Evolutionary conservation across 768 basidiomycete genomes (phyloP).

Genomic region (Baorangia bicolor): DNA sequence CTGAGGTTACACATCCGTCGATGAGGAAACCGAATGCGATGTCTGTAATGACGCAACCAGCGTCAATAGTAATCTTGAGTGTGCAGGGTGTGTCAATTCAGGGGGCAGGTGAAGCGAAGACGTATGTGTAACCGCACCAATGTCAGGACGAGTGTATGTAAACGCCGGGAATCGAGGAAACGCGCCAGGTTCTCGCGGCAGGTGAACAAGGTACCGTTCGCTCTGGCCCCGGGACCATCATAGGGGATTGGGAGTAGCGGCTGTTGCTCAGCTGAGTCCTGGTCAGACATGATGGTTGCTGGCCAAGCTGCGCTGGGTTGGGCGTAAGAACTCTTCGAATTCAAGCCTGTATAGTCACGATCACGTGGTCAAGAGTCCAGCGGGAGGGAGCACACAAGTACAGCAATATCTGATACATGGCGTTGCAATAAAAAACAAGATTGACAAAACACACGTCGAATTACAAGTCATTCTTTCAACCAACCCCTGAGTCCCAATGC

Average conservation of each 20-base stretch:
- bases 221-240: constrained; percentile 16
- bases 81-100: constrained; percentile 5
- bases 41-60: constrained; percentile 68
- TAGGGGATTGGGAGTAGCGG: constrained; percentile 41
- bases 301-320: constrained; percentile 12
- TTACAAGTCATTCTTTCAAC: constrained; percentile 39
- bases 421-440: too few relatives aligned
- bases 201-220: constrained; percentile 2
- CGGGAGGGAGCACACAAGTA: too few relatives aligned
- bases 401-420: too few relatives aligned
- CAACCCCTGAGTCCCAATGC: constrained; percentile 76
- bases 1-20: constrained; percentile 45
- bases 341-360: constrained; percentile 27
- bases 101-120: constrained; percentile 17
- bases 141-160: constrained; percentile 58
- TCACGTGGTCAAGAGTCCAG: too few relatives aligned
- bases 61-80: constrained; percentile 59
- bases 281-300: constrained; percentile 29
- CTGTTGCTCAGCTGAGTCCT: constrained; percentile 46
- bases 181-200: constrained; percentile 40
- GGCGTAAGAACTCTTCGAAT: constrained; percentile 1
- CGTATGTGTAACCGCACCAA: constrained; percentile 44
- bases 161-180: constrained; percentile 49
- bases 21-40: constrained; percentile 66
- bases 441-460: neutral